Conservation (phyloP, 345 rosid species). For the Melaleuca quinquenervia region DNA sequence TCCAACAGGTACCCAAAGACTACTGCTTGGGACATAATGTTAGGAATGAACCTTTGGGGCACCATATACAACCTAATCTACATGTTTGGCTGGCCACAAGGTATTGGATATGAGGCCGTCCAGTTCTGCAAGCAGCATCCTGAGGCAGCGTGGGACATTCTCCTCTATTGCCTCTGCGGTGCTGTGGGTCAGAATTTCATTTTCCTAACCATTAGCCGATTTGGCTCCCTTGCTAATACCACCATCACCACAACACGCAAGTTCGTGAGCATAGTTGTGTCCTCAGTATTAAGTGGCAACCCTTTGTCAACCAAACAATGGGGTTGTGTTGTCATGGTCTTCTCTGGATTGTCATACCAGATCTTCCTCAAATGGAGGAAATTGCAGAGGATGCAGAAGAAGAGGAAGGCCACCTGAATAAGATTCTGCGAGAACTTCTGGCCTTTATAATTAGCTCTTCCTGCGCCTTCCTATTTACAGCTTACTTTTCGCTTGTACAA, state of each 20-base stretch:
- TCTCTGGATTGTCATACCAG: constrained; percentile 92
- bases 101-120: constrained; percentile 62
- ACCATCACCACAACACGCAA: constrained; percentile 92
- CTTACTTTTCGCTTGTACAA: constrained; percentile 10
- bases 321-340: constrained; percentile 88
- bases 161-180: constrained; percentile 79
- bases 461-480: background rate
- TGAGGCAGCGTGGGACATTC: constrained; percentile 85
- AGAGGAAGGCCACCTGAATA: constrained; percentile 46
- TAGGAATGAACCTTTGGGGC: constrained; percentile 97
- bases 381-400: constrained; percentile 62
- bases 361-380: constrained; percentile 86
- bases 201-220: constrained; percentile 82
- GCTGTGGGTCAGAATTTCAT: constrained; percentile 97
- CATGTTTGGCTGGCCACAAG: constrained; percentile 83
- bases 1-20: constrained; percentile 72
- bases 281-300: constrained; percentile 80
- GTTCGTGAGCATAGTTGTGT: constrained; percentile 85
- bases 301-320: constrained; percentile 82
- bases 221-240: constrained; percentile 90
- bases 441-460: background rate
- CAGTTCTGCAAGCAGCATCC: constrained; percentile 81
- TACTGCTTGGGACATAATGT: constrained; percentile 89
- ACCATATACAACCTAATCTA: constrained; percentile 79
- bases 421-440: background rate